Conservation (phyloP, 352 stramenopile species). For the Blastocystis sp. region DNA sequence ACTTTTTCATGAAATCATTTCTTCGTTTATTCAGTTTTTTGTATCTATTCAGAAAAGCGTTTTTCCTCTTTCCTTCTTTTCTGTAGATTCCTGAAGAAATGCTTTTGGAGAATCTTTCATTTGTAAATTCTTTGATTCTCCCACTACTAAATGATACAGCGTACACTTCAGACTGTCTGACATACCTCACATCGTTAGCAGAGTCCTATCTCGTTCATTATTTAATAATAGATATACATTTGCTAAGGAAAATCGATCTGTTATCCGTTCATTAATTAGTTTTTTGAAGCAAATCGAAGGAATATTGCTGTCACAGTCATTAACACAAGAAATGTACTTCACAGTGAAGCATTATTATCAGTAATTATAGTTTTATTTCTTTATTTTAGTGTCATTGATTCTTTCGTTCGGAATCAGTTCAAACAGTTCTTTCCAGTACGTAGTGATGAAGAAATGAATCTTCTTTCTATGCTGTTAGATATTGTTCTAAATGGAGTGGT, state of each 20-base stretch:
- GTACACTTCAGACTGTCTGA: not conserved
- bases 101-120: not conserved
- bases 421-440: not conserved
- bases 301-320: not conserved
- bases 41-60: not conserved
- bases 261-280: not conserved
- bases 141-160: not conserved
- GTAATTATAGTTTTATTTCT: not conserved
- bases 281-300: not conserved
- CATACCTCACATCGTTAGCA: not conserved
- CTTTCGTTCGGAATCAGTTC: not conserved
- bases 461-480: not conserved
- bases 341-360: not conserved
- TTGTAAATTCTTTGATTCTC: constrained; percentile 24
- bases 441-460: not conserved
- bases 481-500: not conserved
- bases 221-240: not conserved
- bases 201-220: not conserved
- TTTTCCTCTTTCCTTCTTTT: not conserved
- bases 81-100: constrained; percentile 27
- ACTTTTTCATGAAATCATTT: not conserved
- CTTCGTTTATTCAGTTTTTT: constrained; percentile 5
- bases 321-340: not conserved
- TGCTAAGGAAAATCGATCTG: constrained; percentile 21
- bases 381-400: not conserved